Evolutionary conservation across 805 yeast genomes (phyloP).

Genomic region (Myxozyma monticola): DNA sequence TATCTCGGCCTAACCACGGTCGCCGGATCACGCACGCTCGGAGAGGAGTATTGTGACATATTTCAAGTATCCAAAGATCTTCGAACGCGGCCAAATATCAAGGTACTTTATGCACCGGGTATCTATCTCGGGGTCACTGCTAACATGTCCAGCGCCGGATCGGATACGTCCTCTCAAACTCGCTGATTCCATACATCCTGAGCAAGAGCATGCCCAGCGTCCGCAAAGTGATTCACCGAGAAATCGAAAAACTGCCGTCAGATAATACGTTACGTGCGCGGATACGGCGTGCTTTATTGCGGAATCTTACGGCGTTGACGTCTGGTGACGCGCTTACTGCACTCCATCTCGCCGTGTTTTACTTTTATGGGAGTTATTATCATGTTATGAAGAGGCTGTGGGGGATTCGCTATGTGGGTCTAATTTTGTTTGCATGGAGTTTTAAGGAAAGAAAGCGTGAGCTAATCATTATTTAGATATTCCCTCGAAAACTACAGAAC

Average conservation of each 20-base stretch:
- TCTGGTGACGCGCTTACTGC: slow-evolving; percentile 50
- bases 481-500: slow-evolving; percentile 40
- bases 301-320: slow-evolving; percentile 13
- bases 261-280: not conserved
- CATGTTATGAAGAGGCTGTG: slow-evolving; percentile 71
- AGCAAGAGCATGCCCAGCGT: slow-evolving; percentile 29
- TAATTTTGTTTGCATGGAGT: not conserved
- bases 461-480: slow-evolving; percentile 26
- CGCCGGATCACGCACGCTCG: slow-evolving; percentile 75
- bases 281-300: slow-evolving; percentile 7
- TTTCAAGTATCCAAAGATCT: slow-evolving; percentile 49
- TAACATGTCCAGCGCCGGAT: slow-evolving; percentile 46
- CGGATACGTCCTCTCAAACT: slow-evolving; percentile 60
- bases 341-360: slow-evolving; percentile 77
- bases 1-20: slow-evolving; percentile 78
- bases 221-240: slow-evolving; percentile 15
- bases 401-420: slow-evolving; percentile 70
- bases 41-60: slow-evolving; percentile 91
- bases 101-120: no score
- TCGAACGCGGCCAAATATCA: not conserved
- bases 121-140: no score
- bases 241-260: not conserved
- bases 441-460: no score
- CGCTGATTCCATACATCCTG: slow-evolving; percentile 60
- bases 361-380: slow-evolving; percentile 80